Conservation (phyloP, 2,329 filamentous ascomycete genomes). For the Lecanicillium sp. region DNA sequence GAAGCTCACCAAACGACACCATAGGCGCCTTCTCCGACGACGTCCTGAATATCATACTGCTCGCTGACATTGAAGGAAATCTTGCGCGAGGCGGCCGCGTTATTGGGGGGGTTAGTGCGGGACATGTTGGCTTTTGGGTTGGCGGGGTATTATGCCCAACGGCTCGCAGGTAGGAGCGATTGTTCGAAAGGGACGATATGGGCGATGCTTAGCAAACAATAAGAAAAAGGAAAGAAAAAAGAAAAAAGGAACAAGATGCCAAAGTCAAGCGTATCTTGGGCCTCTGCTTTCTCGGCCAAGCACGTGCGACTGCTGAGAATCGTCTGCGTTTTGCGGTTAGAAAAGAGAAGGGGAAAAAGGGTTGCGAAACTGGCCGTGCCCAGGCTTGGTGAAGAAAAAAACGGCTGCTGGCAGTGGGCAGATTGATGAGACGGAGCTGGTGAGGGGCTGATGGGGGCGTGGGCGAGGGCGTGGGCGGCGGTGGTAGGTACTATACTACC, state of each 20-base stretch:
- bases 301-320: too few species aligned
- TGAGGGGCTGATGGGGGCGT: conserved; percentile 1
- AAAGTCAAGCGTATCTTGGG: neutral
- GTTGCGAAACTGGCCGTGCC: neutral
- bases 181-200: too few species aligned
- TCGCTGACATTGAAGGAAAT: conserved; percentile 99
- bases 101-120: conserved; percentile 47
- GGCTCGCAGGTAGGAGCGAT: too few species aligned
- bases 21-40: conserved; percentile 96
- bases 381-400: neutral
- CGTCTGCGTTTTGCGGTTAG: neutral
- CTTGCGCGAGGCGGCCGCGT: conserved; percentile 65
- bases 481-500: too few species aligned
- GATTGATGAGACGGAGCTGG: neutral
- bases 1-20: conserved; percentile 92
- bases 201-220: too few species aligned
- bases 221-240: too few species aligned
- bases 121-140: conserved; percentile 46
- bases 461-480: too few species aligned
- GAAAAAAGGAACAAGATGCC: too few species aligned
- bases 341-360: neutral
- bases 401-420: neutral
- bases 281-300: neutral
- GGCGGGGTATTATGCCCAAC: too few species aligned
- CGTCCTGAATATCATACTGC: conserved; percentile 99